Base-by-base conservation (phyloP, 352 stramenopile genomes). In the Globisporangium sylvaticum region DNA sequence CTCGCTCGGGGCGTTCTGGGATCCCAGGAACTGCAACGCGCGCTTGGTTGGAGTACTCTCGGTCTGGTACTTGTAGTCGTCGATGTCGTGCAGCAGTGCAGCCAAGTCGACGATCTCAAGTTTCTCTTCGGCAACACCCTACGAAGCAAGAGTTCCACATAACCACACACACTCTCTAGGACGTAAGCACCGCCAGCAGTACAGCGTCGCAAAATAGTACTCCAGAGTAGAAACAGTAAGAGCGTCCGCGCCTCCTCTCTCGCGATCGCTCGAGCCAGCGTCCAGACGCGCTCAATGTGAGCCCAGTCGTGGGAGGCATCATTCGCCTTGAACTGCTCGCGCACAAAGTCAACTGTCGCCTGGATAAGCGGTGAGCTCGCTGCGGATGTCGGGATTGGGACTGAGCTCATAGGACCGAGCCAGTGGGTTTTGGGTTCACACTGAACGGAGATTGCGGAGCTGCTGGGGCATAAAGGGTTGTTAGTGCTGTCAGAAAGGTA, bases 261-360 rank as follows among this genome's bases (percentile, higher is more conserved):
- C 1, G 88, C 90, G 46, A 97, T 70, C 39, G 67, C 69, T n/a
- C 82, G 76, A 5, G 88, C 87, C 10, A 94, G 64, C n/a, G 75
- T 90, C 79, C 89, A 94, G 29, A 97, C 90, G 44, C 90, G 85
- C 59, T 96, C 87, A 39, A 97, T 94, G 71, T 97, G 90, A 34
- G 79, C 75, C 79, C 86, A 96, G 64, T 96, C 90, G 69, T 92
- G 85, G 18, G 87, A 94, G 20, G 88, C 88, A 58, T 95, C 88
- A 69, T 92, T 92, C 37, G 10, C n/a, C 20, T 55, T 31, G 24
- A 56, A 37, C 10, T 54, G 24, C 34, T 24, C 57, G 37, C 57
- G 57, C 15, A 63, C 24, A 27, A 54, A 54, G 14, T 24, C 57
- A 15, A n/a, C 14, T n/a, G 57, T 39, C 24, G n/a, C 37, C 24